Base-by-base conservation (phyloP, 176 grass and related monocot genomes). In the Typha latifolia region DNA sequence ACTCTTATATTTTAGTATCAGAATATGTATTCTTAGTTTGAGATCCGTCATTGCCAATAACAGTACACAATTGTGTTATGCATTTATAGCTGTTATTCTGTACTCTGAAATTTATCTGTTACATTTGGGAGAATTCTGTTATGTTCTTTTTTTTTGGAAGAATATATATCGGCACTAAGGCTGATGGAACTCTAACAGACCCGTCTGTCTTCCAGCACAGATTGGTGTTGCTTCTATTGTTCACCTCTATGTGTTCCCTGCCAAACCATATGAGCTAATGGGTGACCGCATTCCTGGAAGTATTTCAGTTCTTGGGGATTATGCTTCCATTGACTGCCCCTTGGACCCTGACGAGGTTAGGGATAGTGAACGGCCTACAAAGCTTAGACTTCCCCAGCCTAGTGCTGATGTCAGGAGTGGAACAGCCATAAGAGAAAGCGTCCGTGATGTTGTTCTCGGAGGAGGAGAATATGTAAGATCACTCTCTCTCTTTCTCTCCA, bases 401-500 rank as follows among this genome's bases (percentile, higher is more conserved):
- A 49, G 64, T 73, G 82, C 75, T 72, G 31, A 48, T 50, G 37
- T 73, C 56, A 85, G 72, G 71, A 83, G 24, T 20, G 78, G 73
- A 22, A 96, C 87, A 50, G 75, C 68, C 26, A 90, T 96, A 76
- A 85, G 82, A 79, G 88, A 96, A 61, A 96, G 92, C 0, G 80
- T 96, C 12, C 67, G 88, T 2, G 92, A 96, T 70, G 88, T 96
- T n/a, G 73, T 91, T 66, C 72, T 91, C 47, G 92, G 92, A 61
- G 92, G 92, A 19, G 92, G 92, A 49, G 92, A 86, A 91, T 91
- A 86, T 51, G 92, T 96, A 88, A 86, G 85, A 15, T 31, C n/a
- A n/a, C n/a, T n/a, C 49, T 67, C 27, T n/a, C n/a, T 37, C n/a
- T 14, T 61, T 19, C 12, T n/a, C 3, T 20, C 11, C n/a, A 29